phyloP scores from a whole-genome alignment of 805 yeast species.

The Candida morakotiae region DNA sequence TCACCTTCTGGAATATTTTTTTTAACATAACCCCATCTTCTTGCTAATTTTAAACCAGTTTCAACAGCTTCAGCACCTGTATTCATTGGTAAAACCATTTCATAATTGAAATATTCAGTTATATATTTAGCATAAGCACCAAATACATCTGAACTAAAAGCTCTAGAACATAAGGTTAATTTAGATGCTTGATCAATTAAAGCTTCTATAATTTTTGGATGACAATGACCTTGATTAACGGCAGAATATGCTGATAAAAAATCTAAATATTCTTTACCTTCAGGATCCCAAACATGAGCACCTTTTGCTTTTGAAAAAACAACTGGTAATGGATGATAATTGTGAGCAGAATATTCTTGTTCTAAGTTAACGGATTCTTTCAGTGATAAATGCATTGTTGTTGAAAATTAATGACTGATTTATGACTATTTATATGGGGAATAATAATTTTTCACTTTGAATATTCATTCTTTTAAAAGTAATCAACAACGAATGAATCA shows the following conservation, averaged over 20 bases:
- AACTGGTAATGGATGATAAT: slow-evolving; percentile 95
- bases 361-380: slow-evolving; percentile 35
- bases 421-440: neutral
- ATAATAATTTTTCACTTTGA: neutral
- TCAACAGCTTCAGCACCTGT: slow-evolving; percentile 99
- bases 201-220: slow-evolving; percentile 85
- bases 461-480: neutral
- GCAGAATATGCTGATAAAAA: slow-evolving; percentile 95
- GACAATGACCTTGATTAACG: slow-evolving; percentile 97
- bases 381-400: neutral
- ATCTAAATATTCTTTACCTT: slow-evolving; percentile 90
- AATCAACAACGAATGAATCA: neutral
- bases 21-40: slow-evolving; percentile 94
- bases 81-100: slow-evolving; percentile 94
- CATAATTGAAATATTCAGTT: slow-evolving; percentile 86
- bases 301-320: slow-evolving; percentile 85
- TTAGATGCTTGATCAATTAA: slow-evolving; percentile 80
- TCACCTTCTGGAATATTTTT: slow-evolving; percentile 80
- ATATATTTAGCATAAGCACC: slow-evolving; percentile 83
- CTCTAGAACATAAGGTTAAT: slow-evolving; percentile 85
- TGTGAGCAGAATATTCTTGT: slow-evolving; percentile 84
- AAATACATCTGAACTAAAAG: slow-evolving; percentile 85
- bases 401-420: neutral
- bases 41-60: slow-evolving; percentile 87
- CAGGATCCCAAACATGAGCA: slow-evolving; percentile 97